Conservation (phyloP, 495 filamentous ascomycete genomes). For the Talaromyces stipitatus region DNA sequence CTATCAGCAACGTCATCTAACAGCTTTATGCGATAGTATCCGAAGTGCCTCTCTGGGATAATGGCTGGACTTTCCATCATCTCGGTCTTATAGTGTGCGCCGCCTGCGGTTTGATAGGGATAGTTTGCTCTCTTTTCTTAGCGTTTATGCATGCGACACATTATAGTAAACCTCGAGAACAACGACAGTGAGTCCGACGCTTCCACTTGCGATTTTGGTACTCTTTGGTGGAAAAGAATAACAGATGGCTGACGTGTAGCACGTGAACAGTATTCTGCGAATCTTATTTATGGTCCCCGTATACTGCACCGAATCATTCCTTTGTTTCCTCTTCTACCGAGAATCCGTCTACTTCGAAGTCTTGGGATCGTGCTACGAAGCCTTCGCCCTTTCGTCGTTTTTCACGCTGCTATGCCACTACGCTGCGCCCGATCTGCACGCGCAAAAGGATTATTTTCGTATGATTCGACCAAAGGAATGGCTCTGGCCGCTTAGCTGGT, state of each 20-base stretch:
- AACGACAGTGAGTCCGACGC: constrained; percentile 56
- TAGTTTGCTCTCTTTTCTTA: constrained; percentile 38
- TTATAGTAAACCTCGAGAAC: constrained; percentile 75
- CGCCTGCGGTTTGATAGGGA: constrained; percentile 37
- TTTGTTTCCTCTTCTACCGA: constrained; percentile 58
- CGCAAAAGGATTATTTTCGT: constrained; percentile 70
- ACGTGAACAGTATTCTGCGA: constrained; percentile 56
- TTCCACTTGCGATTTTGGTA: too few species aligned
- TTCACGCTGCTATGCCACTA: constrained; percentile 69
- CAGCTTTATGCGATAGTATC: constrained; percentile 24
- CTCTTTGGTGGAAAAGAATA: too few species aligned
- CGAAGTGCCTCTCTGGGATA: constrained; percentile 40
- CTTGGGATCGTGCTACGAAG: constrained; percentile 65
- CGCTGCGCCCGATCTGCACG: constrained; percentile 57
- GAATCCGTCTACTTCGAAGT: constrained; percentile 67
- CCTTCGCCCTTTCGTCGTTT: constrained; percentile 70
- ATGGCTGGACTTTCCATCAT: constrained; percentile 40
- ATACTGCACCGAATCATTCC: constrained; percentile 59
- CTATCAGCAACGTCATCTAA: not conserved
- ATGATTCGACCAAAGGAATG: constrained; percentile 50
- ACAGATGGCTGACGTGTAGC: not conserved
- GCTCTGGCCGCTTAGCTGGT: constrained; percentile 48
- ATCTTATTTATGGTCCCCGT: constrained; percentile 73
- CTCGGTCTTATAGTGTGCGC: constrained; percentile 41
- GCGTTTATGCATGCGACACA: constrained; percentile 73